These are phyloP conservation scores for Tuber aestivum DNA, from an alignment of 495 filamentous ascomycete genomes.

Conservation along the genomic window DNA sequence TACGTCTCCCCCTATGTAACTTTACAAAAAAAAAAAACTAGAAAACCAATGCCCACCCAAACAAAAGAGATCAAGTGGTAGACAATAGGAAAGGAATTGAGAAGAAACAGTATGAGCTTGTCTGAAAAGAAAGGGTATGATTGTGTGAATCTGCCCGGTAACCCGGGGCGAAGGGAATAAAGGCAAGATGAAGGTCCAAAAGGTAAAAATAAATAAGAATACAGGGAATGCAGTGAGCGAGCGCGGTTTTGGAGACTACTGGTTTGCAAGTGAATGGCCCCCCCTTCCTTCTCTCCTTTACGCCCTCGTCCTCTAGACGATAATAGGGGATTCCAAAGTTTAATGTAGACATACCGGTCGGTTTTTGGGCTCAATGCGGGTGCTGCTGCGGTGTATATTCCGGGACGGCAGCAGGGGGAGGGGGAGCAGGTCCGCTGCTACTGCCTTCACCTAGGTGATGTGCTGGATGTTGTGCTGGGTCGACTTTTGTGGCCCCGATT, in stretches of 20 bases:
- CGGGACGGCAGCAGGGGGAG: conserved; percentile 20
- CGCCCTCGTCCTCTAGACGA: background rate
- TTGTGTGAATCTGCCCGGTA: background rate
- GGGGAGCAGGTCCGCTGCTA: conserved; percentile 22
- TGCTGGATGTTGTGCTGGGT: conserved; percentile 49
- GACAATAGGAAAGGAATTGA: background rate
- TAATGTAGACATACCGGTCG: background rate
- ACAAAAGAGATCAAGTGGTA: background rate
- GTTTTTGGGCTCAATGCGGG: background rate
- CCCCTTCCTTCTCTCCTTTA: background rate
- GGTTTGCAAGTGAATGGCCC: background rate
- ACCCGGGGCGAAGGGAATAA: background rate
- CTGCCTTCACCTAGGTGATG: conserved; percentile 30
- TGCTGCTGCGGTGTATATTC: conserved; percentile 8
- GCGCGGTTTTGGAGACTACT: background rate
- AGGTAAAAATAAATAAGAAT: background rate
- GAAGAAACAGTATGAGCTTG: background rate
- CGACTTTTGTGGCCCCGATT: conserved; percentile 51
- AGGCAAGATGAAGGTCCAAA: background rate
- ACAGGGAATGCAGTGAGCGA: background rate
- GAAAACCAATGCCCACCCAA: background rate
- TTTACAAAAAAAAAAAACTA: background rate
- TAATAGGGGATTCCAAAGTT: background rate
- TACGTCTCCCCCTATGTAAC: background rate
- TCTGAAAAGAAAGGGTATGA: background rate